Percentiles rank a stretch among this genome's conserved stretches.
phyloP scores from a whole-genome alignment of 345 rosid species.

The Aethionema arabicum region DNA sequence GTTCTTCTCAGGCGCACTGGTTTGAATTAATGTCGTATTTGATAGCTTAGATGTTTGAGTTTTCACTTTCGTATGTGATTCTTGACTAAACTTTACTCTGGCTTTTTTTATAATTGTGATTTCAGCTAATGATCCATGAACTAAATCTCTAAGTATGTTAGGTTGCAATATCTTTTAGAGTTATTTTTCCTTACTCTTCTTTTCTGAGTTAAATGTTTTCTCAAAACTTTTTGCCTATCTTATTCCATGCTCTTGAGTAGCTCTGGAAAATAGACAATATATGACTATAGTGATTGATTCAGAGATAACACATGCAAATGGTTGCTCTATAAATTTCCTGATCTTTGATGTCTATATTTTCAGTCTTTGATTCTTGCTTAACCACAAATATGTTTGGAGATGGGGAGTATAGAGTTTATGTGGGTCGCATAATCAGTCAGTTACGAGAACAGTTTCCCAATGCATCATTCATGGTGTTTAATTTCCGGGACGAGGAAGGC shows the following conservation, averaged over 20 bases:
- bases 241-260: not conserved
- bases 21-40: not conserved
- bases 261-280: not conserved
- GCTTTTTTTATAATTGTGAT: constrained; percentile 4
- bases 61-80: not conserved
- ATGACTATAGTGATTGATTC: not conserved
- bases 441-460: constrained; percentile 54
- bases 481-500: constrained; percentile 57
- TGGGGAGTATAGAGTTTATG: constrained; percentile 50
- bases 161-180: not conserved
- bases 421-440: constrained; percentile 56
- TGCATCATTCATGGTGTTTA: constrained; percentile 78
- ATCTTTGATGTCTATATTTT: constrained; percentile 24
- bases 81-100: not conserved
- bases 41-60: constrained; percentile 17
- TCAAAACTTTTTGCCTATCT: constrained; percentile 1
- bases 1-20: not conserved
- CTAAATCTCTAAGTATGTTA: not conserved
- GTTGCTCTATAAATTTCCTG: constrained; percentile 23
- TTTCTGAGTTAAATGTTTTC: not conserved
- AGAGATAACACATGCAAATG: not conserved
- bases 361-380: constrained; percentile 76
- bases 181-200: too few species aligned
- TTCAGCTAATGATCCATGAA: constrained; percentile 3
- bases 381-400: constrained; percentile 50